Percentiles rank a stretch among this genome's conserved stretches.
Conservation (phyloP, 108 stramenopile species). For the Nitzschia palea region DNA sequence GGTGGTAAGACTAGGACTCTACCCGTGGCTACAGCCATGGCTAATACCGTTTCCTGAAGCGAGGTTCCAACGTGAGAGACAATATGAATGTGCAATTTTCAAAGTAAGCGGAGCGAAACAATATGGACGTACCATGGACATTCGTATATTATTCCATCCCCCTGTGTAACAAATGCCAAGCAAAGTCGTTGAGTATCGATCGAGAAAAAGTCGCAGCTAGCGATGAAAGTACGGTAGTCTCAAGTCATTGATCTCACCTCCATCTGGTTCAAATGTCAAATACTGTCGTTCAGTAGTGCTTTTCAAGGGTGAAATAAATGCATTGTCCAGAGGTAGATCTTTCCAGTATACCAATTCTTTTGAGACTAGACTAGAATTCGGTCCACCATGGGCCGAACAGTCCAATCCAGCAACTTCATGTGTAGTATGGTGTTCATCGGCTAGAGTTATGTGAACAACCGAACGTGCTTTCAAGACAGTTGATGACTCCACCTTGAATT, state of each 20-base stretch:
- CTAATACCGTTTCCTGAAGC: constrained; percentile 67
- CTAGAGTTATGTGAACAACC: not conserved
- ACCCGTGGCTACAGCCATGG: constrained; percentile 89
- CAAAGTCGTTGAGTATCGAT: too few relatives aligned
- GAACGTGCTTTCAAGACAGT: not conserved
- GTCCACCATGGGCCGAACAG: constrained; percentile 78
- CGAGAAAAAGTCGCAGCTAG: too few relatives aligned
- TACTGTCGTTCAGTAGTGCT: constrained; percentile 44
- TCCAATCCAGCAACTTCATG: constrained; percentile 59
- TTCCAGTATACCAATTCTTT: constrained; percentile 87
- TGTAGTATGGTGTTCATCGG: not conserved
- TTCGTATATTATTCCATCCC: constrained; percentile 98
- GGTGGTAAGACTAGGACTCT: constrained; percentile 76
- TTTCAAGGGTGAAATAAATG: constrained; percentile 47
- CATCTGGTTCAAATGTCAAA: constrained; percentile 90
- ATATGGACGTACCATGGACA: constrained; percentile 26
- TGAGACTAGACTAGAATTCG: constrained; percentile 23
- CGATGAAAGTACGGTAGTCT: constrained; percentile 11
- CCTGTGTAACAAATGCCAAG: too few relatives aligned
- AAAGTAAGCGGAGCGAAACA: not conserved
- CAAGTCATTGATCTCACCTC: constrained; percentile 89
- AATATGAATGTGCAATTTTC: constrained; percentile 5
- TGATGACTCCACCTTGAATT: not conserved
- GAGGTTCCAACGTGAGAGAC: not conserved
- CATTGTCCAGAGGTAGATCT: constrained; percentile 62